phyloP scores from a whole-genome alignment of 1,139 yeast species.

The Nakaseomyces delphensis region DNA sequence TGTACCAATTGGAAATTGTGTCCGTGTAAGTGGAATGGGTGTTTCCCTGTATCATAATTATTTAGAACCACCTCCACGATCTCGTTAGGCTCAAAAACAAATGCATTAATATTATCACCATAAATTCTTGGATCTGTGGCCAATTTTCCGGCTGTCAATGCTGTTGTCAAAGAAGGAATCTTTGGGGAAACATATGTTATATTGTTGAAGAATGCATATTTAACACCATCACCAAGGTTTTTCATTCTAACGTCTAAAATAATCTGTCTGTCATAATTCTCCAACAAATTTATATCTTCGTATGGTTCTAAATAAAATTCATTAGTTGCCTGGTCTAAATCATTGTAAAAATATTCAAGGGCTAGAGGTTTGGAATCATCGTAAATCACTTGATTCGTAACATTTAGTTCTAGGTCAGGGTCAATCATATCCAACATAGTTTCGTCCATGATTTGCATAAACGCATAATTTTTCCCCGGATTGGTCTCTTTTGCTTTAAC shows the following conservation, averaged over 20 bases:
- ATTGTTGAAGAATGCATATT: slow-evolving; percentile 69
- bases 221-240: slow-evolving; percentile 61
- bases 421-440: slow-evolving; percentile 59
- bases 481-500: slow-evolving; percentile 43
- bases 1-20: slow-evolving; percentile 63
- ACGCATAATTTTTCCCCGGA: slow-evolving; percentile 45
- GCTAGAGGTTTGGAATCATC: slow-evolving; percentile 33
- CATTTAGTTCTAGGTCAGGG: slow-evolving; percentile 44
- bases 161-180: slow-evolving; percentile 58
- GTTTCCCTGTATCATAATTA: slow-evolving; percentile 65
- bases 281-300: slow-evolving; percentile 36
- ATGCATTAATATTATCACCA: slow-evolving; percentile 60
- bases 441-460: slow-evolving; percentile 54
- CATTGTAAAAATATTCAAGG: slow-evolving; percentile 13
- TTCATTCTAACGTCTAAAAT: slow-evolving; percentile 56
- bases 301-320: slow-evolving; percentile 51
- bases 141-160: slow-evolving; percentile 40
- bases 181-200: slow-evolving; percentile 54
- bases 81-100: slow-evolving; percentile 52
- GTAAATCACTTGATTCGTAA: slow-evolving; percentile 49
- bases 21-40: slow-evolving; percentile 80
- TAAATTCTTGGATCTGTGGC: slow-evolving; percentile 46
- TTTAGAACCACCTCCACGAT: slow-evolving; percentile 60
- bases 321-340: slow-evolving; percentile 35
- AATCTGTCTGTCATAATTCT: slow-evolving; percentile 54